Conservation (phyloP, 2,329 filamentous ascomycete genomes). For the Lecanicillium sp. region DNA sequence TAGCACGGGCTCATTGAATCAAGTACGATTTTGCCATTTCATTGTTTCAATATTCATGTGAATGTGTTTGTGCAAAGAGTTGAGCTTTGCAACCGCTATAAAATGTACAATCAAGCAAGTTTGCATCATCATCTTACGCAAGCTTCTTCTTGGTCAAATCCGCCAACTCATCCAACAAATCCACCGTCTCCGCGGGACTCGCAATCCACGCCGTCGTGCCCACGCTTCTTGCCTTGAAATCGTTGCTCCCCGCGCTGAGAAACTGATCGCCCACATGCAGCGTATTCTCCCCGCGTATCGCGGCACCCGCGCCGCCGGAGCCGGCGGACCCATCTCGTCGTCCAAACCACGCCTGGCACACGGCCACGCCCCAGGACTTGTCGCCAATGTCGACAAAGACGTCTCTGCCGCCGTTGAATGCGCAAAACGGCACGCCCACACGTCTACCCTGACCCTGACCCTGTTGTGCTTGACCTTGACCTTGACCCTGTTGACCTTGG, state of each 20-base stretch:
- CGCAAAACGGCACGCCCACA: constrained; percentile 72
- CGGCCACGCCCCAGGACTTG: constrained; percentile 90
- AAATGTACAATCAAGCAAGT: background rate
- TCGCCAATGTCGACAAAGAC: constrained; percentile 98
- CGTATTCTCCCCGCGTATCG: constrained; percentile 66
- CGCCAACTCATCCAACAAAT: constrained; percentile 75
- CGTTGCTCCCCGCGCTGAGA: constrained; percentile 87
- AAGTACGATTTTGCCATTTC: too few relatives aligned
- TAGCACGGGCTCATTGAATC: too few relatives aligned
- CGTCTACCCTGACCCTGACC: constrained; percentile 9
- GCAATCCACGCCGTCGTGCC: constrained; percentile 94
- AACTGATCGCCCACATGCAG: constrained; percentile 97
- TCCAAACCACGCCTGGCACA: constrained; percentile 87
- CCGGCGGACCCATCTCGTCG: constrained; percentile 19
- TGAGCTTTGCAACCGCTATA: too few relatives aligned
- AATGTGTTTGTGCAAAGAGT: too few relatives aligned
- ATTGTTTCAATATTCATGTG: too few relatives aligned
- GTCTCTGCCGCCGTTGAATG: constrained; percentile 96
- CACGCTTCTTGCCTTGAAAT: constrained; percentile 89
- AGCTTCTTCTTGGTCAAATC: constrained; percentile 45
- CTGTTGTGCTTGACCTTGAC: constrained; percentile 8
- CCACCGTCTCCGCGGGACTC: constrained; percentile 82
- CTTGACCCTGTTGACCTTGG: constrained; percentile 15
- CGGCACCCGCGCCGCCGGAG: constrained; percentile 15
- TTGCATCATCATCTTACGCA: constrained; percentile 14